A percentile compares a stretch with the other conserved stretches of the same genome.
Conservation (phyloP, 2,329 filamentous ascomycete genomes). For the Cadophora gregata region DNA sequence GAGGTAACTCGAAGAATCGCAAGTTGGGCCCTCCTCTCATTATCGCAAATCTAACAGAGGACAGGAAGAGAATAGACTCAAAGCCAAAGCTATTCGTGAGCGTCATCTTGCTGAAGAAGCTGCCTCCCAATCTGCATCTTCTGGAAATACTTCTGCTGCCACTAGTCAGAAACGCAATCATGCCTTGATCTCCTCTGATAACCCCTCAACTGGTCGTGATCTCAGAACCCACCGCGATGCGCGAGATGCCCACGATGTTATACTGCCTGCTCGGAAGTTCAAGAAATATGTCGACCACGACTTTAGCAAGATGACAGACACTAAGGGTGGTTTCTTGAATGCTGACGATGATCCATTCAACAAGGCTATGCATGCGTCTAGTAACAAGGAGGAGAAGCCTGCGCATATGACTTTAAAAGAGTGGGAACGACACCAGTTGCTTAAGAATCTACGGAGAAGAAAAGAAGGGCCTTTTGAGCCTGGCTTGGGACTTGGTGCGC, state of each 20-base stretch:
- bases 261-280: slow-evolving; percentile 82
- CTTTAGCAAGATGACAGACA: slow-evolving; percentile 97
- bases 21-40: slow-evolving; percentile 37
- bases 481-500: slow-evolving; percentile 72
- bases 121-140: slow-evolving; percentile 50
- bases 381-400: slow-evolving; percentile 68
- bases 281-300: slow-evolving; percentile 97
- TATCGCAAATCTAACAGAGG: slow-evolving; percentile 15
- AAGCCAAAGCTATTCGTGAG: slow-evolving; percentile 84
- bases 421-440: slow-evolving; percentile 84
- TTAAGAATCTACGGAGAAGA: slow-evolving; percentile 73
- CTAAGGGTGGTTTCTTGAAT: slow-evolving; percentile 94
- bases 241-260: slow-evolving; percentile 46
- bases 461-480: slow-evolving; percentile 89
- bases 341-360: slow-evolving; percentile 91
- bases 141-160: slow-evolving; percentile 72
- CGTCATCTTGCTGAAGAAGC: slow-evolving; percentile 68
- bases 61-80: slow-evolving; percentile 85
- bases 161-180: slow-evolving; percentile 74
- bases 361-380: slow-evolving; percentile 68
- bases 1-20: slow-evolving; percentile 62
- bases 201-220: slow-evolving; percentile 31
- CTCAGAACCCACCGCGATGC: slow-evolving; percentile 74
- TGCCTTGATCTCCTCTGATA: slow-evolving; percentile 58
- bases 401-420: slow-evolving; percentile 88